Base-by-base conservation (phyloP, 345 rosid genomes). In the Atalantia buxifolia region DNA sequence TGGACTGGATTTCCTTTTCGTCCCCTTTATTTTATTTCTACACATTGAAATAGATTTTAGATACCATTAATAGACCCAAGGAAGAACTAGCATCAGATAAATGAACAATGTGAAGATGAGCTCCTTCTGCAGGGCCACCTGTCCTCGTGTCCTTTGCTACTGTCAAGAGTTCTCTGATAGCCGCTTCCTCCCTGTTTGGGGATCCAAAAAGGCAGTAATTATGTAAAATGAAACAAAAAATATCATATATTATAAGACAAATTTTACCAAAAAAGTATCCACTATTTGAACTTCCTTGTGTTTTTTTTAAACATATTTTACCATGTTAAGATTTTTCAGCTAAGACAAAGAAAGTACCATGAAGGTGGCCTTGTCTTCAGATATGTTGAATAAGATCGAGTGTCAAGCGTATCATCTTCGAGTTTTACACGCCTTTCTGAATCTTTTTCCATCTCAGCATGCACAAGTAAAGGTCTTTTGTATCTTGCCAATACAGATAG, bases 51-150 rank as follows among this genome's bases (percentile, higher is more conserved):
- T 40, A 75, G 57, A 78, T 14, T 5, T 30, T 7, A 67, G 1
- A 9, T 87, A 94, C 99, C 97, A 91, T 92, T 36, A 94, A 79
- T 82, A 96, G 86, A 66, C 89, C 90, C 76, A 96, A 85, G 83
- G 99, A 94, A 53, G 92, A 83, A 79, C 86, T 72, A 59, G 97
- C 89, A 86, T 96, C 99, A 75, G 99, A 86, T 81, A 96, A 76
- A 86, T 96, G 97, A 78, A 96, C 98, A 84, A 96, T 78, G 60
- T 96, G 99, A 83, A 96, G 90, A 90, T 94, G 99, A 71, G 97
- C 97, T 81, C 99, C 97, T 84, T 90, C 95, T 74, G 92, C 89
- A 70, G 86, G 81, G 80, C 95, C 95, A 82, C 94, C 97, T 14
- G 61, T 78, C 75, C 91, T 85, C 5, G 98, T 96, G 81, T 88